Conservation (phyloP, 1,284 basidiomycete species). For the Blastosporella zonata region DNA sequence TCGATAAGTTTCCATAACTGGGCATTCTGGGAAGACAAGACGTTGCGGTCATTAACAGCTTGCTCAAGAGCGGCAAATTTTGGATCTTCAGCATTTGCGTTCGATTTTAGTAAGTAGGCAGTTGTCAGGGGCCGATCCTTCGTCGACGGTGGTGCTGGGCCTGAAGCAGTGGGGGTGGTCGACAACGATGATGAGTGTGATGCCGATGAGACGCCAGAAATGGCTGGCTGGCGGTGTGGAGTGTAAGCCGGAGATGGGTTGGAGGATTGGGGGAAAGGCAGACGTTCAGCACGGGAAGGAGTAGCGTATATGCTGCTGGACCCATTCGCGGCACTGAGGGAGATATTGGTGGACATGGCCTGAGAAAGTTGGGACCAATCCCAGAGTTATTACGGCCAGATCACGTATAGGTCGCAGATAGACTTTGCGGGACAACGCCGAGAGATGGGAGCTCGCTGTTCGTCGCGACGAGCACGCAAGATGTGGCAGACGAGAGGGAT, state of each 20-base stretch:
- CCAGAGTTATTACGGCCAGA: constrained; percentile 9
- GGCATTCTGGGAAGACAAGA: constrained; percentile 75
- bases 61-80: constrained; percentile 68
- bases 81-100: constrained; percentile 52
- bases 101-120: constrained; percentile 52
- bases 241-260: constrained; percentile 27
- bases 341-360: constrained; percentile 18
- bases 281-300: constrained; percentile 26
- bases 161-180: constrained; percentile 15
- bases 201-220: constrained; percentile 23
- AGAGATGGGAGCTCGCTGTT: constrained; percentile 3
- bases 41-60: constrained; percentile 74
- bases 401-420: constrained; percentile 5
- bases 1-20: constrained; percentile 93
- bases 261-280: constrained; percentile 32
- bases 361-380: constrained; percentile 13
- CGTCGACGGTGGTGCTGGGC: constrained; percentile 14
- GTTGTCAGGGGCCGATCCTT: constrained; percentile 40
- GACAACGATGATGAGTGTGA: constrained; percentile 27
- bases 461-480: constrained; percentile 5
- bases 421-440: neutral
- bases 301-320: constrained; percentile 19
- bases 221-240: constrained; percentile 27
- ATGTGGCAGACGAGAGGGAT: constrained; percentile 1
- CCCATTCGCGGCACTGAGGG: constrained; percentile 22